Conservation (phyloP, 495 filamentous ascomycete species). For the Bacidia rubella region DNA sequence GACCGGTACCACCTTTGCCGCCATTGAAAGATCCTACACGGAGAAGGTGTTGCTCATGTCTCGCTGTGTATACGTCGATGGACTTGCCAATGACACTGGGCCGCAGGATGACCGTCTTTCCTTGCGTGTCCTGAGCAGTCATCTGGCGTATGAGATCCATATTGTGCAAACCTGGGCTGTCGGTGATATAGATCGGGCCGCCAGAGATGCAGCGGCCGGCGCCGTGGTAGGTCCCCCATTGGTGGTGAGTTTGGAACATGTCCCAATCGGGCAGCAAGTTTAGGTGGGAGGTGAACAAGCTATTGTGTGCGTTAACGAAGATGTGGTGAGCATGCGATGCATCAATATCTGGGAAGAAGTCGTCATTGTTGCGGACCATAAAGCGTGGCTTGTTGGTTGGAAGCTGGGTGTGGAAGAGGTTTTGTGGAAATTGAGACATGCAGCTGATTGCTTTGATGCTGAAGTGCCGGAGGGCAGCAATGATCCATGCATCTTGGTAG, state of each 20-base stretch:
- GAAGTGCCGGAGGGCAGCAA: slow-evolving; percentile 65
- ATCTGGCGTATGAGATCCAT: slow-evolving; percentile 62
- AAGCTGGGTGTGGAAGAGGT: slow-evolving; percentile 71
- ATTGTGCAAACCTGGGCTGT: slow-evolving; percentile 70
- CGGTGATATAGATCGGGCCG: slow-evolving; percentile 88
- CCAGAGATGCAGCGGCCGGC: slow-evolving; percentile 82
- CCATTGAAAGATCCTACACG: slow-evolving; percentile 66
- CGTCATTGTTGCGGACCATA: slow-evolving; percentile 77
- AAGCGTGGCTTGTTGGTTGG: slow-evolving; percentile 55
- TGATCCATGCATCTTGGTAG: slow-evolving; percentile 80
- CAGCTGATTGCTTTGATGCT: slow-evolving; percentile 68
- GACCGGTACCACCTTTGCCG: slow-evolving; percentile 52
- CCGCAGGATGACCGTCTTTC: slow-evolving; percentile 61
- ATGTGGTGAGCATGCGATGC: slow-evolving; percentile 85
- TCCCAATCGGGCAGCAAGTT: slow-evolving; percentile 90
- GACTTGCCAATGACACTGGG: slow-evolving; percentile 57
- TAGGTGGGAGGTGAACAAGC: slow-evolving; percentile 61
- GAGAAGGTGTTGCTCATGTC: slow-evolving; percentile 56
- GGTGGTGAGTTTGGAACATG: slow-evolving; percentile 88
- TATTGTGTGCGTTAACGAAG: slow-evolving; percentile 84
- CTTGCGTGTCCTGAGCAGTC: slow-evolving; percentile 51
- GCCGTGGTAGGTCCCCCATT: slow-evolving; percentile 70
- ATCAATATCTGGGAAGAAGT: slow-evolving; percentile 75
- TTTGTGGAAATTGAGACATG: slow-evolving; percentile 78
- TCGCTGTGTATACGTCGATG: slow-evolving; percentile 58